A percentile compares a stretch with the other conserved stretches of the same genome.
These are phyloP conservation scores for Musa balbisiana DNA, from an alignment of 202 grass and related monocot genomes.

Conservation along the genomic window DNA sequence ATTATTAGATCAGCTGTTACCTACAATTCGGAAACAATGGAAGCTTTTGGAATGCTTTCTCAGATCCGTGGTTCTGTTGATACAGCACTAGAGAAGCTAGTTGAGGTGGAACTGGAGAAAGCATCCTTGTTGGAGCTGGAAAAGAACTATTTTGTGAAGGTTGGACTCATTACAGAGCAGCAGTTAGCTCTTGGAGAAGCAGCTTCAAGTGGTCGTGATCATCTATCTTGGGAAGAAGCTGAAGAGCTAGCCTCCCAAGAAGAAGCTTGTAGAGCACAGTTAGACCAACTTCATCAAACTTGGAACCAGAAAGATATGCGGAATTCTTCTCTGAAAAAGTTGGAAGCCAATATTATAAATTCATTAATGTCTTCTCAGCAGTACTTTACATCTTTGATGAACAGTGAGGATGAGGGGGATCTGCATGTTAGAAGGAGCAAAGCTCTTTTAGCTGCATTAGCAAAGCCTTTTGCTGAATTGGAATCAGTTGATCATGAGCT, in stretches of 20 bases:
- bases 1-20: constrained; percentile 69
- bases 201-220: constrained; percentile 68
- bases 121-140: constrained; percentile 73
- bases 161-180: constrained; percentile 76
- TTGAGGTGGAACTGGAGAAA: constrained; percentile 82
- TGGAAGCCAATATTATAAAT: constrained; percentile 63
- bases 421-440: constrained; percentile 55
- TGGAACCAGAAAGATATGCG: constrained; percentile 86
- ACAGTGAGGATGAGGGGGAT: constrained; percentile 51
- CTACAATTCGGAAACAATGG: constrained; percentile 75
- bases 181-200: constrained; percentile 85
- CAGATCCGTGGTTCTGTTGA: constrained; percentile 71
- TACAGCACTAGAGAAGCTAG: constrained; percentile 65
- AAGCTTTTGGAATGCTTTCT: constrained; percentile 64
- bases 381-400: constrained; percentile 59
- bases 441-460: constrained; percentile 55
- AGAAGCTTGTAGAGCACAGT: constrained; percentile 81
- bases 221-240: constrained; percentile 99
- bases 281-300: constrained; percentile 80
- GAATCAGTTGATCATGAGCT: constrained; percentile 66
- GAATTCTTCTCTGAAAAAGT: constrained; percentile 59
- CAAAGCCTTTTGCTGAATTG: constrained; percentile 61
- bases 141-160: constrained; percentile 73
- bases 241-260: constrained; percentile 94
- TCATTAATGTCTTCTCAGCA: constrained; percentile 67